phyloP scores from a whole-genome alignment of 192 early-diverging fungal genomes.

The Mortierella hygrophila region DNA sequence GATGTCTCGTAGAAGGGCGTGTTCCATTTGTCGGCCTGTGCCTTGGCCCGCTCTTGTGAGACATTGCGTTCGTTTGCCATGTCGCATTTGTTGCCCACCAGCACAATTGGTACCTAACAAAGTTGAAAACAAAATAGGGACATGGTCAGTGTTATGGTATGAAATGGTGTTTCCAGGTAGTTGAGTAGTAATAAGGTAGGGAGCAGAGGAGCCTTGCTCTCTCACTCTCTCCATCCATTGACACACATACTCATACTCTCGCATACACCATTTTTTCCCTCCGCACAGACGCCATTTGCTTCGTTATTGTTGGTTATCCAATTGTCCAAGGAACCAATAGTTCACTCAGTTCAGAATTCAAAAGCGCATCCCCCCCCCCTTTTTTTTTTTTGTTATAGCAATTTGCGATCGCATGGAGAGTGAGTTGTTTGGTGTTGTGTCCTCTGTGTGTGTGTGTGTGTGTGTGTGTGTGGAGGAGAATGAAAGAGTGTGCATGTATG shows the following conservation, averaged over 20 bases:
- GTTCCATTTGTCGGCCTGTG: constrained; percentile 75
- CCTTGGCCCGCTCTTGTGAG: constrained; percentile 73
- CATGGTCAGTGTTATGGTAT: neutral
- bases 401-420: neutral
- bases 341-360: neutral
- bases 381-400: constrained; percentile 1
- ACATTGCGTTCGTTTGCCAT: constrained; percentile 79
- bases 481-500: neutral
- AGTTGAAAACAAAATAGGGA: constrained; percentile 25
- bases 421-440: neutral
- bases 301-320: constrained; percentile 4
- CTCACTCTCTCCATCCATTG: neutral
- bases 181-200: neutral
- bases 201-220: neutral
- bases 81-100: constrained; percentile 97
- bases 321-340: neutral
- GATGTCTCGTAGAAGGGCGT: constrained; percentile 89
- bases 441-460: neutral
- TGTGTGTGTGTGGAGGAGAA: no score
- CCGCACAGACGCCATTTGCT: constrained; percentile 6
- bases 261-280: neutral
- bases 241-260: no score
- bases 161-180: neutral
- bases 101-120: constrained; percentile 85
- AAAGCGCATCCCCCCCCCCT: neutral